Base-by-base conservation (phyloP, 2,329 filamentous ascomycete species). In the Podosphaera leucotricha region DNA sequence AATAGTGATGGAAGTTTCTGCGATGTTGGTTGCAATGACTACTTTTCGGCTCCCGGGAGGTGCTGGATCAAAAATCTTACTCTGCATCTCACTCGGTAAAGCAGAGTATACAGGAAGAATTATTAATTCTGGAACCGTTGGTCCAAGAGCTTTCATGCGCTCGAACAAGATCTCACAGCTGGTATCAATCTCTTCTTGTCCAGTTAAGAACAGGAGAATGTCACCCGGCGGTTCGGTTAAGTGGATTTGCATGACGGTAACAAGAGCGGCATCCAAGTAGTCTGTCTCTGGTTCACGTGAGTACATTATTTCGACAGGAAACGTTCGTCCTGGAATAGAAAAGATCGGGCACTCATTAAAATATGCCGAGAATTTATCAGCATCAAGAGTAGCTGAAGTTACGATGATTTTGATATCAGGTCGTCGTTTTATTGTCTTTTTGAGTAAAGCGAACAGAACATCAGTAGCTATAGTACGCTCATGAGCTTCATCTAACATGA, bases 401-500 rank as follows among this genome's bases (percentile, higher is more conserved):
- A 98, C 93, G 26, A 98, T 67, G 0, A 98, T 64, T 59, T 87
- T 92, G 43, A 98, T 62, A 48, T 95, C 87, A 2, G 80, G 82
- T 37, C 90, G 67, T 43, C 81, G 80, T 48, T 80, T 70, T 0
- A 82, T 77, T 48, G 95, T 70, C 62, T 95, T 87, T 56, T 94
- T 94, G 46, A 93, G 69, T 28, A 98, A 62, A 10, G 82, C 84
- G 47, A 93, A 71, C 6, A 94, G 62, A 46, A 98, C 86, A 60
- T 98, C 90, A 0, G 87, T 93, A 44, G 84, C 76, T 0, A 95
- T 71, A 0, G 84, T 93, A 52, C 90, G 71, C 59, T 98, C 90
- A 70, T 98, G 90, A 0, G 90, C 90, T 59, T 98, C 90, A 57
- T 98, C 90, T 46, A 98, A 87, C 78, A 98, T 94, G 49, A 98